These are phyloP conservation scores for Candolleomyces eurysporus DNA, from an alignment of 768 basidiomycete genomes.

Conservation along the genomic window DNA sequence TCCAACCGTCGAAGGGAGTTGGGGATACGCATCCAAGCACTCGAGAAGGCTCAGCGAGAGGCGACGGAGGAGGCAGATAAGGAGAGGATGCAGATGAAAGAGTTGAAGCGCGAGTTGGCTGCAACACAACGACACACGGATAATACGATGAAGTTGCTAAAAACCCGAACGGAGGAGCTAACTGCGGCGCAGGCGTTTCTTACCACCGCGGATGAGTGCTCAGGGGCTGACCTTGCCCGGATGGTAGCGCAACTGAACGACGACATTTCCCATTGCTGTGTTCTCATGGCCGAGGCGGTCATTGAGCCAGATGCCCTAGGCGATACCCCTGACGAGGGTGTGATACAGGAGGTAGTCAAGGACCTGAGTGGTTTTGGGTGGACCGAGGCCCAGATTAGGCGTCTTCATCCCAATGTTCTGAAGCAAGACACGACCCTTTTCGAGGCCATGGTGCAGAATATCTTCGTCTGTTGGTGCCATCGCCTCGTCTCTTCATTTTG, in stretches of 20 bases:
- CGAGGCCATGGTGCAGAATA: background rate
- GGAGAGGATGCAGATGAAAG: too few relatives aligned
- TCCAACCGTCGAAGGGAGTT: too few relatives aligned
- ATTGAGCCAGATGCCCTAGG: background rate
- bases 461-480: background rate
- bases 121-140: too few relatives aligned
- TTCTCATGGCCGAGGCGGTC: constrained; percentile 37
- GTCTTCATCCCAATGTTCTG: background rate
- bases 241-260: constrained; percentile 41
- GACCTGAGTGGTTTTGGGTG: background rate
- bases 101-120: too few relatives aligned
- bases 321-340: background rate
- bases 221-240: constrained; percentile 41
- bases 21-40: too few relatives aligned
- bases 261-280: constrained; percentile 47
- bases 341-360: background rate
- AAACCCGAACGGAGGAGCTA: too few relatives aligned
- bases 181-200: constrained; percentile 38
- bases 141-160: too few relatives aligned
- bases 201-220: constrained; percentile 41
- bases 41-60: too few relatives aligned
- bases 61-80: too few relatives aligned
- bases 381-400: background rate
- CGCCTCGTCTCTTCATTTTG: background rate
- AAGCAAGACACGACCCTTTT: background rate